phyloP scores from a whole-genome alignment of 2,329 filamentous ascomycete species.

The Sarocladium brachiariae region DNA sequence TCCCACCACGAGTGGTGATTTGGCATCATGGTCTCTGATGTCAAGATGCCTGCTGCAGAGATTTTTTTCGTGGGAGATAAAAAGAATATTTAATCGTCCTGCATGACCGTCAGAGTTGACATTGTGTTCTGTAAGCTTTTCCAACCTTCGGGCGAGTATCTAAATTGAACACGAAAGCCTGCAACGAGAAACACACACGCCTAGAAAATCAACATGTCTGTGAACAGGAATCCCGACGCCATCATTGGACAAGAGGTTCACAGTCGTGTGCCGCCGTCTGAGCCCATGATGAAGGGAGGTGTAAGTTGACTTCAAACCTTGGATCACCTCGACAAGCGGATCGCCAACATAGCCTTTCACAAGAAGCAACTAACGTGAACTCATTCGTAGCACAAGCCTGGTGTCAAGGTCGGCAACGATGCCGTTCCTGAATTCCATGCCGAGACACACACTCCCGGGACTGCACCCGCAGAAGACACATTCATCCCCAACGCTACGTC shows the following conservation, averaged over 20 bases:
- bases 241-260: constrained; percentile 46
- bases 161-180: too few relatives aligned
- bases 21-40: too few relatives aligned
- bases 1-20: too few relatives aligned
- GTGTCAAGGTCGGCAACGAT: constrained; percentile 54
- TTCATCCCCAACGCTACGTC: constrained; percentile 31
- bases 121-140: too few relatives aligned
- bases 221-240: constrained; percentile 48
- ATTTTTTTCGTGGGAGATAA: too few relatives aligned
- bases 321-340: neutral
- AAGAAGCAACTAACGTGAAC: neutral
- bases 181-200: too few relatives aligned
- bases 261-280: constrained; percentile 39
- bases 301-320: constrained; percentile 10
- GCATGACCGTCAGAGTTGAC: too few relatives aligned
- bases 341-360: neutral
- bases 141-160: too few relatives aligned
- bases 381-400: constrained; percentile 52
- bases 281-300: constrained; percentile 33
- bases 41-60: too few relatives aligned
- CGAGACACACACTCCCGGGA: constrained; percentile 53
- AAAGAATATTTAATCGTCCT: too few relatives aligned
- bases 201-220: constrained; percentile 33
- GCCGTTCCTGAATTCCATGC: constrained; percentile 55
- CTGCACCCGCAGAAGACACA: constrained; percentile 44